These are phyloP conservation scores for Scheffersomyces lignosus DNA, from an alignment of 805 yeast genomes.

Conservation along the genomic window DNA sequence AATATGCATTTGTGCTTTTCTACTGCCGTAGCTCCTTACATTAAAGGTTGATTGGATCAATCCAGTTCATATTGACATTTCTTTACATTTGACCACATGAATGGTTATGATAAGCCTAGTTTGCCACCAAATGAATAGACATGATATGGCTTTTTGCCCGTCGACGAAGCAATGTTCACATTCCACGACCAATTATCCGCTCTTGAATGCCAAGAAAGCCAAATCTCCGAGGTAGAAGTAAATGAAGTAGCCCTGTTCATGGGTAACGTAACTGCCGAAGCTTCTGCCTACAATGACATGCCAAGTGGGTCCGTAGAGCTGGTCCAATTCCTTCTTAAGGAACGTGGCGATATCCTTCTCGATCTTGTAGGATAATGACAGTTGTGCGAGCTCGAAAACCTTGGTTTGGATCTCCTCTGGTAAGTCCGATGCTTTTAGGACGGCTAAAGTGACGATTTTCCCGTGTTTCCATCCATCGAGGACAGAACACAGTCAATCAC, in stretches of 20 bases:
- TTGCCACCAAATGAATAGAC: too few relatives aligned
- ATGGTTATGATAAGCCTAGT: too few relatives aligned
- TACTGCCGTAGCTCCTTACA: too few relatives aligned
- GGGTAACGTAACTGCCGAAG: slow-evolving; percentile 79
- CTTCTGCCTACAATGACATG: slow-evolving; percentile 79
- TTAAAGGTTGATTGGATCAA: too few relatives aligned
- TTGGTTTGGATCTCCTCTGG: slow-evolving; percentile 53
- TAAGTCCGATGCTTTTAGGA: slow-evolving; percentile 45
- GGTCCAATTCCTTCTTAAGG: slow-evolving; percentile 67
- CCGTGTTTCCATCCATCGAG: too few relatives aligned
- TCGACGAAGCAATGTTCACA: too few relatives aligned
- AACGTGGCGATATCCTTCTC: slow-evolving; percentile 66
- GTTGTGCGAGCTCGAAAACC: slow-evolving; percentile 47
- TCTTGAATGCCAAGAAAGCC: slow-evolving; percentile 70
- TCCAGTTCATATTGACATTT: too few relatives aligned
- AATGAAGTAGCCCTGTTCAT: slow-evolving; percentile 69
- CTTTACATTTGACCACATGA: too few relatives aligned
- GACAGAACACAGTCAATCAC: too few relatives aligned
- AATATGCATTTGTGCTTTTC: too few relatives aligned
- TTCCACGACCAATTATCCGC: slow-evolving; percentile 43
- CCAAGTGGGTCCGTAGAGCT: slow-evolving; percentile 69
- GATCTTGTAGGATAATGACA: slow-evolving; percentile 43
- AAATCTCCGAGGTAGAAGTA: slow-evolving; percentile 69
- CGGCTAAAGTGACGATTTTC: slow-evolving; percentile 34
- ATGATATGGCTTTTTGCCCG: too few relatives aligned